These are phyloP conservation scores for Ceratobasidium sp. DNA, from an alignment of 1,284 basidiomycete species.

Conservation along the genomic window DNA sequence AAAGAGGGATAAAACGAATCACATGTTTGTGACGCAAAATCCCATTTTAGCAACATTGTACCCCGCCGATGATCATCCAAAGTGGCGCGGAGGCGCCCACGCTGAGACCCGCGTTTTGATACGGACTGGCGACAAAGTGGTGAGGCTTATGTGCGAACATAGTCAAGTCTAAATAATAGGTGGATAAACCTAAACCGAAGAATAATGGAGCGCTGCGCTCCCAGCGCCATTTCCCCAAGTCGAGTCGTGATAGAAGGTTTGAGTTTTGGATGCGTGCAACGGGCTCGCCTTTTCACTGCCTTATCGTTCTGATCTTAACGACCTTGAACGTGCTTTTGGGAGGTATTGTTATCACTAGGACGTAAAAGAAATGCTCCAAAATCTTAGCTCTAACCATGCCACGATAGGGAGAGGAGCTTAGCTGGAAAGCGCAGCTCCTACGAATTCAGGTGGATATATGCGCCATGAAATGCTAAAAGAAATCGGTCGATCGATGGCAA, in stretches of 20 bases:
- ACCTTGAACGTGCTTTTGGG: background rate
- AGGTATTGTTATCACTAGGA: background rate
- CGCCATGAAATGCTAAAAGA: background rate
- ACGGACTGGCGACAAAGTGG: background rate
- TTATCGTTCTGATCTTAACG: background rate
- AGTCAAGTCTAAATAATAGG: background rate
- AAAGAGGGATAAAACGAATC: background rate
- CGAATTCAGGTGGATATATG: background rate
- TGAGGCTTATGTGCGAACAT: constrained; percentile 7
- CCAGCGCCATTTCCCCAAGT: background rate
- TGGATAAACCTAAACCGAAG: background rate
- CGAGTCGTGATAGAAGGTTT: background rate
- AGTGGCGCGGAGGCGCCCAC: background rate
- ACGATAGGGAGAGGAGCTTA: background rate
- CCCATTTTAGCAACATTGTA: background rate
- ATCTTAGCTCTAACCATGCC: background rate
- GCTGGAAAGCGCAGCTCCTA: background rate
- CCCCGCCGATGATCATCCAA: background rate
- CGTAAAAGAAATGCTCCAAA: background rate
- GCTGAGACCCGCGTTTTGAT: background rate
- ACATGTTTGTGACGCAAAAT: background rate
- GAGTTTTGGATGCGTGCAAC: background rate
- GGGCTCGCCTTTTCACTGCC: background rate
- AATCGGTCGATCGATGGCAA: background rate
- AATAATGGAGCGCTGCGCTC: background rate